A percentile compares a stretch with the other conserved stretches of the same genome.
phyloP scores from a whole-genome alignment of 2,329 filamentous ascomycete genomes.

The Cladophialophora chaetospira region DNA sequence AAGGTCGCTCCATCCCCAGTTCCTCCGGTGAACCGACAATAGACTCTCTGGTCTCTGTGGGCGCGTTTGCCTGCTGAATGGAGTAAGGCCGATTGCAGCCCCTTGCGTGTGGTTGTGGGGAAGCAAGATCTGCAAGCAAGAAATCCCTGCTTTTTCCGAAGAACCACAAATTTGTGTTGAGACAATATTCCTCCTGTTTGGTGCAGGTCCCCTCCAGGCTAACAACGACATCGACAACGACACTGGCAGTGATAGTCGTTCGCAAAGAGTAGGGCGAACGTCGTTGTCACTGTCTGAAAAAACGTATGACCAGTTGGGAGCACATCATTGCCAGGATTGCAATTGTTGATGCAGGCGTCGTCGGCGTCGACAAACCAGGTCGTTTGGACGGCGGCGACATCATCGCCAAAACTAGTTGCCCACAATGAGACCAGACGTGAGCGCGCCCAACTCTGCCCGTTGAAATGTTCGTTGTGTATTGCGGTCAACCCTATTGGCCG shows the following conservation, averaged over 20 bases:
- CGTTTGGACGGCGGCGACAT: neutral
- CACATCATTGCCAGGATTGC: neutral
- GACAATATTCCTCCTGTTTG: too few species aligned
- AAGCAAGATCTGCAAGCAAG: constrained; percentile 5
- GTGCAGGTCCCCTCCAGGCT: too few species aligned
- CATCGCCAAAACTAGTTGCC: neutral
- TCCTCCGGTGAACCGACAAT: too few species aligned
- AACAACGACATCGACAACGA: too few species aligned
- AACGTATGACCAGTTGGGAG: neutral
- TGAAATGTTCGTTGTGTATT: constrained; percentile 12
- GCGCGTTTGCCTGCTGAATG: neutral
- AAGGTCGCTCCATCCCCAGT: too few species aligned
- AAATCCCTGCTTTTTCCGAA: constrained; percentile 28
- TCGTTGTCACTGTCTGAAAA: too few species aligned
- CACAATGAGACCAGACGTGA: constrained; percentile 21
- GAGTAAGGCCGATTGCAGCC: constrained; percentile 2
- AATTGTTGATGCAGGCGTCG: neutral
- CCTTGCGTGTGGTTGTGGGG: constrained; percentile 1
- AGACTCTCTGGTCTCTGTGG: neutral
- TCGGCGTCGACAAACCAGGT: neutral
- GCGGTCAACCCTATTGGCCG: neutral
- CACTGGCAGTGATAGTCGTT: too few species aligned
- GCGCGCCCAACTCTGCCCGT: constrained; percentile 4
- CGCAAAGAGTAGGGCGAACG: too few species aligned
- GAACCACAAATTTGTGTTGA: neutral